Base-by-base conservation (phyloP, 345 rosid species). In the Populus pruinosa region DNA sequence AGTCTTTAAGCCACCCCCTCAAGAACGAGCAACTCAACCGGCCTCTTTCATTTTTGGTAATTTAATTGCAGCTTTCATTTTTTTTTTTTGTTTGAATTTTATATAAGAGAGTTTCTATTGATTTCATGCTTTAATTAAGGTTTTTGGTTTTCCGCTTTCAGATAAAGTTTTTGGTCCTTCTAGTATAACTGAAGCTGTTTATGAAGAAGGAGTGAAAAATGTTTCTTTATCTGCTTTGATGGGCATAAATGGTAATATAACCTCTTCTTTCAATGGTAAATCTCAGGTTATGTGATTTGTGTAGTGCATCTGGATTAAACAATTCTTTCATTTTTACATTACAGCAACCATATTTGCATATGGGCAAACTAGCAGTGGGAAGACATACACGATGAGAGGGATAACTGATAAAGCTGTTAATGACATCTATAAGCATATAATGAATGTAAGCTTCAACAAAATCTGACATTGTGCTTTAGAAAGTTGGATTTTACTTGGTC, bases 301-400 rank as follows among this genome's bases (percentile, higher is more conserved):
- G 27, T 29, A 44, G 61, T 67, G 36, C 27, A 36, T 47, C 9
- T 33, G 31, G 13, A 39, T 47, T 65, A 33, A 75, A 72, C 3
- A 8, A 38, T 27, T 27, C 6, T 20, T 55, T 75, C 23, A 1
- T 38, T 6, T 65, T 31, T 71, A 55, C 39, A 67, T 82, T 77
- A 78, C 91, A 96, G 99, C 99, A 61, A 96, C 98, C 2, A 96
- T 96, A 82, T 96, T 96, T 83, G 99, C 98, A 0, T 94, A 96
- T 75, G 99, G 99, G 53, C 98, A 94, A 89, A 96, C 99, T 25
- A 96, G 99, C 86, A 94, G 99, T 79, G 99, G 99, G 53, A 96
- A 96, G 87, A 96, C 98, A 72, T 94, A 82, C 67, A 96, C 98
- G 2, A 96, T 94, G 99, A 87, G 98, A 89, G 99, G 99, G 80